Evolutionary conservation across 345 rosid genomes (phyloP).

Genomic region (Rubroshorea leprosula): DNA sequence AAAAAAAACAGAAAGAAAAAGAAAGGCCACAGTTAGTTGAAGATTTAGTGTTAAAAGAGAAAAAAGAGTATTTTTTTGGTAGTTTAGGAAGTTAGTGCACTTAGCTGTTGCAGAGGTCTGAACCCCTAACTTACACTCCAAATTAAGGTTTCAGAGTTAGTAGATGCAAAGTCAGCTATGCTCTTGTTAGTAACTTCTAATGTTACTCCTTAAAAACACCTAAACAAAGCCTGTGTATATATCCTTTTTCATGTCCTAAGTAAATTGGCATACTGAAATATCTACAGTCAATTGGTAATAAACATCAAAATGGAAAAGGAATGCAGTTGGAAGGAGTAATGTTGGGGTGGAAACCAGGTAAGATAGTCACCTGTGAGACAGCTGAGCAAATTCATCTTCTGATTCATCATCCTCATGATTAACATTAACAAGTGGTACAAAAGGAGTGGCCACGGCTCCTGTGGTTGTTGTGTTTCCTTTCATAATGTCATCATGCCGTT

Average conservation of each 20-base stretch:
- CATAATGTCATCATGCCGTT: conserved; percentile 69
- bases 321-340: neutral
- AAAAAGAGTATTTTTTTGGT: no score
- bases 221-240: no score
- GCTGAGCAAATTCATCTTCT: conserved; percentile 84
- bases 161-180: no score
- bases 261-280: no score
- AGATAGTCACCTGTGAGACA: conserved; percentile 55
- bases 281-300: neutral
- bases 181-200: no score
- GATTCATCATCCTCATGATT: conserved; percentile 75
- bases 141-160: no score
- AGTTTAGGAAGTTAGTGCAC: no score
- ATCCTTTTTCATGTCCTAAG: neutral
- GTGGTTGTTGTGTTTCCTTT: conserved; percentile 44
- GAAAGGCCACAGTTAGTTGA: neutral
- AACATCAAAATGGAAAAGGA: neutral
- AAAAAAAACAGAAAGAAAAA: neutral
- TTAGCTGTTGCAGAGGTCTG: no score
- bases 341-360: neutral
- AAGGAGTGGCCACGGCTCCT: conserved; percentile 30
- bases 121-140: no score
- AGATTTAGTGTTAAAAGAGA: neutral
- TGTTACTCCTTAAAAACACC: no score
- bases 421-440: conserved; percentile 48